Conservation (phyloP, 1,284 basidiomycete species). For the Grifola frondosa region DNA sequence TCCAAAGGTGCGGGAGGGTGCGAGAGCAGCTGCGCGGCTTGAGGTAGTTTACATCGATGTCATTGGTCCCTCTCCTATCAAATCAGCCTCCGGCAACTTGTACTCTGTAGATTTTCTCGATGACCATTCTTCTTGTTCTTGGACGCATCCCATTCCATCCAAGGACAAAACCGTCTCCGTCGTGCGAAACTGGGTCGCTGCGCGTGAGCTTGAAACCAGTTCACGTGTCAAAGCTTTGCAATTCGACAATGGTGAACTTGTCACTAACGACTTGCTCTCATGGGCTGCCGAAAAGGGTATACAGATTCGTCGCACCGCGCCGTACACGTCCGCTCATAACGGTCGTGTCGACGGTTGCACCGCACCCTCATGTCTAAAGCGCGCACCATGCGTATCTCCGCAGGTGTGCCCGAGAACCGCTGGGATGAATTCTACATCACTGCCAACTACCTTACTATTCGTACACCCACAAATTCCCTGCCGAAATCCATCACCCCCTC, state of each 20-base stretch:
- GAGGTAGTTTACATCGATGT: constrained; percentile 36
- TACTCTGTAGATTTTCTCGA: constrained; percentile 39
- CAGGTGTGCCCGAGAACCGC: constrained; percentile 24
- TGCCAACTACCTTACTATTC: constrained; percentile 8
- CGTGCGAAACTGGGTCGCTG: constrained; percentile 26
- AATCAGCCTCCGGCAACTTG: constrained; percentile 26
- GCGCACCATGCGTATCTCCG: constrained; percentile 24
- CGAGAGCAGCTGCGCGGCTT: constrained; percentile 22
- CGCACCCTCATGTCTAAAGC: constrained; percentile 29
- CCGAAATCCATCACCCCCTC: constrained; percentile 14
- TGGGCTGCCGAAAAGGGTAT: constrained; percentile 18
- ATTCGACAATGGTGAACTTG: constrained; percentile 35
- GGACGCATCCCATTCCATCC: constrained; percentile 28
- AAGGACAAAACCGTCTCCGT: constrained; percentile 25
- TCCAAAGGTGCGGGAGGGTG: constrained; percentile 8
- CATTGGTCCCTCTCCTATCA: constrained; percentile 23
- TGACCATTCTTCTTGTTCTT: constrained; percentile 29
- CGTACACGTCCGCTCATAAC: constrained; percentile 28
- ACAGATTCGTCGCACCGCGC: constrained; percentile 7
- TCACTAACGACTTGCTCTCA: constrained; percentile 20
- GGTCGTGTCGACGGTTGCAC: constrained; percentile 29
- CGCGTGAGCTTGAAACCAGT: constrained; percentile 21
- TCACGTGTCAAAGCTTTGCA: constrained; percentile 16
- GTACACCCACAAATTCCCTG: constrained; percentile 4
- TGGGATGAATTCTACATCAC: constrained; percentile 29